phyloP scores from a whole-genome alignment of 495 filamentous ascomycete genomes.

The Annulohypoxylon bovei region DNA sequence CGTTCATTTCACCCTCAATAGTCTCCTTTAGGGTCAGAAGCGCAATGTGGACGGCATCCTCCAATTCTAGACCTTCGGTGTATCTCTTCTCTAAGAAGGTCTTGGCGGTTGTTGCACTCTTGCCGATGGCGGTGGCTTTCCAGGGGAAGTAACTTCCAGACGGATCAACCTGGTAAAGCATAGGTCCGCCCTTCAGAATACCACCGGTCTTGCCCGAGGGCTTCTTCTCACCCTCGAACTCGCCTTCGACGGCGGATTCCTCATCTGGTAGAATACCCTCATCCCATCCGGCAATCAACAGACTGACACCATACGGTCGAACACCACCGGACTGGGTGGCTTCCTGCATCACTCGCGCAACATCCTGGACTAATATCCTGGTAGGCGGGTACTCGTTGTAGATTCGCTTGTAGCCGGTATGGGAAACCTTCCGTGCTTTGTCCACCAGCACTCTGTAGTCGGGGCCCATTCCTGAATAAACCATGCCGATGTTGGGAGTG shows the following conservation, averaged over 20 bases:
- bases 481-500: slow-evolving; percentile 99
- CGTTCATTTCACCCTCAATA: slow-evolving; percentile 99
- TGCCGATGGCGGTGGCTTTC: slow-evolving; percentile 99
- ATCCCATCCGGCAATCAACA: slow-evolving; percentile 97
- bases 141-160: slow-evolving; percentile 97
- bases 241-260: slow-evolving; percentile 51
- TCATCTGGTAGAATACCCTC: slow-evolving; percentile 89
- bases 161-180: slow-evolving; percentile 98
- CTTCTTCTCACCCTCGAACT: slow-evolving; percentile 73
- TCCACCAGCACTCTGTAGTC: slow-evolving; percentile 98
- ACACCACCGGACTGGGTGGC: slow-evolving; percentile 98
- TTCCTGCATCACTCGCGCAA: slow-evolving; percentile 97
- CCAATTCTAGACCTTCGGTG: slow-evolving; percentile 94
- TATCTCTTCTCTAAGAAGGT: slow-evolving; percentile 99
- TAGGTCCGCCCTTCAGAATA: slow-evolving; percentile 93
- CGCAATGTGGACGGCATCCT: slow-evolving; percentile 99
- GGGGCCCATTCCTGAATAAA: slow-evolving; percentile 98
- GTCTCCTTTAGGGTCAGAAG: slow-evolving; percentile 98
- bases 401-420: slow-evolving; percentile 98
- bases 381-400: slow-evolving; percentile 99
- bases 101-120: slow-evolving; percentile 97
- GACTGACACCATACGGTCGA: slow-evolving; percentile 94
- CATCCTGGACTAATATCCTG: slow-evolving; percentile 97
- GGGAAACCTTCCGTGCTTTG: slow-evolving; percentile 97
- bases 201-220: slow-evolving; percentile 85